Percentiles rank a stretch among this genome's conserved stretches.
phyloP scores from a whole-genome alignment of 805 yeast genomes.

The Candida alai region DNA sequence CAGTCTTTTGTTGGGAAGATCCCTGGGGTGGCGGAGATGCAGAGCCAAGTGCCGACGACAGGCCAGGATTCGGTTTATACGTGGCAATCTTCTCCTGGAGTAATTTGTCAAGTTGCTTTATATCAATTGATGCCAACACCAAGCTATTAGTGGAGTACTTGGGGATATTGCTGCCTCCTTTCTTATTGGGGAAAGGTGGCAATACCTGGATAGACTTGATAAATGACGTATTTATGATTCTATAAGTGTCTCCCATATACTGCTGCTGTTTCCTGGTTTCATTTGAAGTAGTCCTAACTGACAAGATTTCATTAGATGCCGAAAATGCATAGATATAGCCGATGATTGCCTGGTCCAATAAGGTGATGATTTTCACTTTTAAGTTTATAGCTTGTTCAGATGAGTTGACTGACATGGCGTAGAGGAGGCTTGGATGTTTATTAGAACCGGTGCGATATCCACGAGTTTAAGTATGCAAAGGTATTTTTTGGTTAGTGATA shows the following conservation, averaged over 20 bases:
- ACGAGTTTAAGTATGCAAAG: no score
- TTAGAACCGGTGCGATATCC: no score
- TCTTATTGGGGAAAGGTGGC: slow-evolving; percentile 29
- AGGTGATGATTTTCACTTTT: slow-evolving; percentile 58
- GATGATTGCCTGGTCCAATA: slow-evolving; percentile 51
- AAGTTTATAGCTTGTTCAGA: slow-evolving; percentile 18
- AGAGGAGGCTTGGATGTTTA: no score
- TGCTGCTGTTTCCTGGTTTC: slow-evolving; percentile 8
- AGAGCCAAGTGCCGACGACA: background rate
- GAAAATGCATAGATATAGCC: slow-evolving; percentile 66
- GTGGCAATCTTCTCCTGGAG: background rate
- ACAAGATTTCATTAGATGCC: slow-evolving; percentile 42
- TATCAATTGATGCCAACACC: slow-evolving; percentile 3
- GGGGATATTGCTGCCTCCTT: slow-evolving; percentile 7
- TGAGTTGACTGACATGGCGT: slow-evolving; percentile 10
- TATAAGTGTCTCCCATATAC: slow-evolving; percentile 32
- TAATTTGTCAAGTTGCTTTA: slow-evolving; percentile 2
- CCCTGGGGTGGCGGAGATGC: background rate
- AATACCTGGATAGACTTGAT: slow-evolving; percentile 49
- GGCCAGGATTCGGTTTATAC: slow-evolving; percentile 2
- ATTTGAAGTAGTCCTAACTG: slow-evolving; percentile 23
- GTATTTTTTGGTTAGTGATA: no score
- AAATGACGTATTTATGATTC: slow-evolving; percentile 54
- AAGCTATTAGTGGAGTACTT: slow-evolving; percentile 6
- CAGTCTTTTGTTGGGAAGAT: background rate